phyloP scores from a whole-genome alignment of 345 rosid genomes.

The Dovyalis caffra region DNA sequence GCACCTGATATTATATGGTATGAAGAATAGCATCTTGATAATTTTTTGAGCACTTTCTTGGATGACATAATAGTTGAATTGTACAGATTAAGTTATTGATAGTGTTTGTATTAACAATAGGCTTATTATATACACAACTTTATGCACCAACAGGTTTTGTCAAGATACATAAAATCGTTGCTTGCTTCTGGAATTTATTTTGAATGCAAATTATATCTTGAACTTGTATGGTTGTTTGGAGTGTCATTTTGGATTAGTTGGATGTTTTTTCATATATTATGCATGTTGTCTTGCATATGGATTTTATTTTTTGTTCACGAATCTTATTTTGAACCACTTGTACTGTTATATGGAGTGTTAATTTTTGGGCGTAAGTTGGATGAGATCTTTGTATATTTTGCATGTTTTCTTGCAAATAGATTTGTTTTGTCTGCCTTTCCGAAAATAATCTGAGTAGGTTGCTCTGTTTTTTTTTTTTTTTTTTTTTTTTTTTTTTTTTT shows the following conservation, averaged over 20 bases:
- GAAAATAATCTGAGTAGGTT: background rate
- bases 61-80: background rate
- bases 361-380: background rate
- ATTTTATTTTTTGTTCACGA: too few relatives aligned
- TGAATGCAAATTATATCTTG: background rate
- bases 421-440: background rate
- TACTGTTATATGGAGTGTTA: background rate
- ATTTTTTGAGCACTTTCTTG: background rate
- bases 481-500: background rate
- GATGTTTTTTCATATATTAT: background rate
- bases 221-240: background rate
- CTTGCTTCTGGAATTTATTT: background rate
- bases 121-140: background rate
- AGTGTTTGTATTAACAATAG: background rate
- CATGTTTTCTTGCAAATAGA: background rate
- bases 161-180: background rate
- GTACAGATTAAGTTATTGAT: background rate
- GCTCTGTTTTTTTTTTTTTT: background rate
- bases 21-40: background rate
- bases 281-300: background rate
- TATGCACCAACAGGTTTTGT: background rate
- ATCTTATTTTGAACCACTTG: background rate
- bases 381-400: background rate
- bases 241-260: background rate
- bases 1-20: background rate